phyloP scores from a whole-genome alignment of 768 basidiomycete species.

The Podaxis sp. region DNA sequence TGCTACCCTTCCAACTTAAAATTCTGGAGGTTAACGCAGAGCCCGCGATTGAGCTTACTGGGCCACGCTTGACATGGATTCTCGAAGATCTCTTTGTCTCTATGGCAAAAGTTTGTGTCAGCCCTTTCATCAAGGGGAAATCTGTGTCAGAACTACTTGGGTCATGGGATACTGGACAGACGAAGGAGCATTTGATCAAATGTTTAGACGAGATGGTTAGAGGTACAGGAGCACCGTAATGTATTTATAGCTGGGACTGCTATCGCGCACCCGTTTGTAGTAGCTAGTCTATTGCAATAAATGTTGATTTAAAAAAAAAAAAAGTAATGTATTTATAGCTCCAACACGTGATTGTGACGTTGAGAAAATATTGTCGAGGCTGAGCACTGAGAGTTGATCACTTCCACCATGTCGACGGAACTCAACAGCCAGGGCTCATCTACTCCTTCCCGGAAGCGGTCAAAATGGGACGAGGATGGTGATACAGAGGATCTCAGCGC shows the following conservation, averaged over 20 bases:
- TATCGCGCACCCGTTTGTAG: no score
- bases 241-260: background rate
- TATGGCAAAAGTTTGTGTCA: constrained; percentile 66
- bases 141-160: constrained; percentile 13
- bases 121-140: constrained; percentile 54
- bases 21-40: constrained; percentile 93
- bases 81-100: constrained; percentile 77
- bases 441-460: constrained; percentile 70
- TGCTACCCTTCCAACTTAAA: constrained; percentile 53
- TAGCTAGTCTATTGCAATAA: no score
- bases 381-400: background rate
- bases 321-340: background rate
- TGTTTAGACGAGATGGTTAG: constrained; percentile 61
- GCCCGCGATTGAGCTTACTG: constrained; percentile 94
- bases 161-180: constrained; percentile 54
- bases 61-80: constrained; percentile 77
- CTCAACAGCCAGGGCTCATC: constrained; percentile 36
- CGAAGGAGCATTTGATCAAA: constrained; percentile 56
- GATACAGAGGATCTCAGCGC: constrained; percentile 29
- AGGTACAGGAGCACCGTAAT: constrained; percentile 21
- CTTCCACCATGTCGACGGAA: constrained; percentile 25
- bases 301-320: no score
- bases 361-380: background rate
- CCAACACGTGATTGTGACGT: background rate
- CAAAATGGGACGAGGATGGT: constrained; percentile 67